phyloP scores from a whole-genome alignment of 768 basidiomycete genomes.

The Lactarius pseudohatsudake region DNA sequence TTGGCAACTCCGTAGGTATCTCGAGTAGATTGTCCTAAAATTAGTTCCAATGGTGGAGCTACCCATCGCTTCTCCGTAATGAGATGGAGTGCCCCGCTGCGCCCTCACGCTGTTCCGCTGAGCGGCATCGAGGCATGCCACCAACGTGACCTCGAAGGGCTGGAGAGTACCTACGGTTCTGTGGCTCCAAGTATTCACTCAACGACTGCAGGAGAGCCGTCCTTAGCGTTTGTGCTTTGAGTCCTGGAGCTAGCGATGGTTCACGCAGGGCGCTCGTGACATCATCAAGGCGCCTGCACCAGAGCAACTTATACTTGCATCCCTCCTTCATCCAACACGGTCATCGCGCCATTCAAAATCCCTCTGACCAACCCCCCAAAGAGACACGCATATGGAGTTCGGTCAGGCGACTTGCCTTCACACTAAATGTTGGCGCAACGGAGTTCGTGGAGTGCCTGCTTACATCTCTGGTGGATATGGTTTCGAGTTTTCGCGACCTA shows the following conservation, averaged over 20 bases:
- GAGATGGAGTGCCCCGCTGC: background rate
- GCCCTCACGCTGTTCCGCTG: background rate
- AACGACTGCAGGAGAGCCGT: too few species aligned
- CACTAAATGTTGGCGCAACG: background rate
- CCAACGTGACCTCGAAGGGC: background rate
- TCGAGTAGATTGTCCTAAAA: too few species aligned
- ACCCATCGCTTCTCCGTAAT: too few species aligned
- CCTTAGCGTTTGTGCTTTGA: too few species aligned
- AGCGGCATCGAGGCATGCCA: background rate
- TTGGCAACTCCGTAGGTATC: background rate
- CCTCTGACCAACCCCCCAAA: background rate
- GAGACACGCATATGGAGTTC: background rate
- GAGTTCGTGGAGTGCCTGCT: background rate
- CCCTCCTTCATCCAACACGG: too few species aligned
- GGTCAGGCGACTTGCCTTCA: background rate
- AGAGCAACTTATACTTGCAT: too few species aligned
- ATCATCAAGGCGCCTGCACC: too few species aligned
- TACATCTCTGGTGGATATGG: background rate
- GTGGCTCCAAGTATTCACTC: background rate
- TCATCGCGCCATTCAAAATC: too few species aligned
- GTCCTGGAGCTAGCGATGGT: too few species aligned
- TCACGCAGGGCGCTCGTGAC: too few species aligned
- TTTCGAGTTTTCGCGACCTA: too few species aligned
- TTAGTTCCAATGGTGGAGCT: too few species aligned
- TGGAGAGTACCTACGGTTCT: background rate